phyloP scores from a whole-genome alignment of 2,329 filamentous ascomycete genomes.

The Dactylellina leptospora region DNA sequence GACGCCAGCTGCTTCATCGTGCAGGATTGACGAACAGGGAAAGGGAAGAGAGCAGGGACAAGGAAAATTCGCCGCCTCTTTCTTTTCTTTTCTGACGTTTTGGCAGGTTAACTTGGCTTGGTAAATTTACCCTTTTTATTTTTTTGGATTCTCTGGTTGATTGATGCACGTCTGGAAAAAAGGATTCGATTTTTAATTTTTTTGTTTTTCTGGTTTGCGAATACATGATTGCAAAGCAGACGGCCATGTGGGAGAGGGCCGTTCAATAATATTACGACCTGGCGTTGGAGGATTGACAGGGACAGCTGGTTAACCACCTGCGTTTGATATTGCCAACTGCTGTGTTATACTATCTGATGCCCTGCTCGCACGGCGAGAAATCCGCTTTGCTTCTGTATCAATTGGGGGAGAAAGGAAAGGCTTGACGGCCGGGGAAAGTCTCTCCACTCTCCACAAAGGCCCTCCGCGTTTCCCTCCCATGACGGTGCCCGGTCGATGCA shows the following conservation, averaged over 20 bases:
- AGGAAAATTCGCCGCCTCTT: constrained; percentile 51
- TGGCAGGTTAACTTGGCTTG: too few relatives aligned
- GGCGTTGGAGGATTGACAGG: constrained; percentile 15
- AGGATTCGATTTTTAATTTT: too few relatives aligned
- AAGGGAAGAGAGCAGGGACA: constrained; percentile 18
- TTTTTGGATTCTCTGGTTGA: constrained; percentile 19
- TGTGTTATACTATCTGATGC: too few relatives aligned
- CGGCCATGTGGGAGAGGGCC: constrained; percentile 28
- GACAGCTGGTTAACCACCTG: too few relatives aligned
- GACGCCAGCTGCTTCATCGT: constrained; percentile 53
- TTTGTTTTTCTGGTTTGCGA: neutral
- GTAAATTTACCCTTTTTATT: neutral
- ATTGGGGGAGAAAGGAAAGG: constrained; percentile 26
- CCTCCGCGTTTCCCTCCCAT: constrained; percentile 25
- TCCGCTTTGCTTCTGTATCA: too few relatives aligned
- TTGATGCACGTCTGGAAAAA: neutral
- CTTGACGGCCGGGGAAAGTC: constrained; percentile 35
- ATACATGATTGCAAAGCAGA: neutral
- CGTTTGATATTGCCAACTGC: too few relatives aligned
- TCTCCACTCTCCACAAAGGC: constrained; percentile 41
- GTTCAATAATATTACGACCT: constrained; percentile 1
- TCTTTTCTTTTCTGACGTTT: constrained; percentile 34
- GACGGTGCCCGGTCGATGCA: constrained; percentile 15
- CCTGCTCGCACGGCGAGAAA: too few relatives aligned
- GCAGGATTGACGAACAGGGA: constrained; percentile 43